These are phyloP conservation scores for Schizochytrium sp. DNA, from an alignment of 108 stramenopile genomes.

Conservation along the genomic window DNA sequence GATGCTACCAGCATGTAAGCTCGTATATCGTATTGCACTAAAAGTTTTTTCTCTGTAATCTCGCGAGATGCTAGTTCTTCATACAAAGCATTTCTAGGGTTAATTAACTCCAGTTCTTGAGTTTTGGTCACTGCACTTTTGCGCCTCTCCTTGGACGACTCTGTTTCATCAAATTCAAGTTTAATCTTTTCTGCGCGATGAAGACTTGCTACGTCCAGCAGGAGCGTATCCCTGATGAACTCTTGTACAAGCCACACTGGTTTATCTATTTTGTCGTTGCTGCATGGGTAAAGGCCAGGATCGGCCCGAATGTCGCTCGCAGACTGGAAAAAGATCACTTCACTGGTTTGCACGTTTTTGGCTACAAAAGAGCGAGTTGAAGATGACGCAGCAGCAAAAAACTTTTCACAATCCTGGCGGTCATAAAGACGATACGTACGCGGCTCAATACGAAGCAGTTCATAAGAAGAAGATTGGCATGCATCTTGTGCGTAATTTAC, in stretches of 20 bases:
- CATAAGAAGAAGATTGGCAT: background rate
- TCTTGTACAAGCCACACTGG: slow-evolving; percentile 52
- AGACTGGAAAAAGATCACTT: background rate
- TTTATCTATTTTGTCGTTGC: background rate
- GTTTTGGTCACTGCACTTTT: background rate
- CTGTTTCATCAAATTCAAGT: slow-evolving; percentile 21
- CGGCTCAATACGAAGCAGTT: slow-evolving; percentile 13
- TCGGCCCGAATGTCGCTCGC: background rate
- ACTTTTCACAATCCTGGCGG: background rate
- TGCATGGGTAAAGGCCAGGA: slow-evolving; percentile 32
- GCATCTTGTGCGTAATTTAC: background rate
- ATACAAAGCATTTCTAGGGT: slow-evolving; percentile 42
- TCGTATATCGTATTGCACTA: background rate
- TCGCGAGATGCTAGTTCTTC: slow-evolving; percentile 40
- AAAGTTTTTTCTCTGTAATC: background rate
- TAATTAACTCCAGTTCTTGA: slow-evolving; percentile 36
- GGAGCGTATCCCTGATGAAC: background rate
- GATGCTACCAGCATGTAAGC: slow-evolving; percentile 32
- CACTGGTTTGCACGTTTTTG: slow-evolving; percentile 48
- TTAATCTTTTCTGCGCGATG: slow-evolving; percentile 36
- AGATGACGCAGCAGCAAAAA: slow-evolving; percentile 33
- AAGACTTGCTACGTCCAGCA: slow-evolving; percentile 47
- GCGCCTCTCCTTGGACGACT: slow-evolving; percentile 56
- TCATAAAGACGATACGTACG: slow-evolving; percentile 8
- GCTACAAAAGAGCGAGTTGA: background rate